These are phyloP conservation scores for Schizosaccharomyces octosporus DNA, from an alignment of 805 yeast species.

Conservation along the genomic window DNA sequence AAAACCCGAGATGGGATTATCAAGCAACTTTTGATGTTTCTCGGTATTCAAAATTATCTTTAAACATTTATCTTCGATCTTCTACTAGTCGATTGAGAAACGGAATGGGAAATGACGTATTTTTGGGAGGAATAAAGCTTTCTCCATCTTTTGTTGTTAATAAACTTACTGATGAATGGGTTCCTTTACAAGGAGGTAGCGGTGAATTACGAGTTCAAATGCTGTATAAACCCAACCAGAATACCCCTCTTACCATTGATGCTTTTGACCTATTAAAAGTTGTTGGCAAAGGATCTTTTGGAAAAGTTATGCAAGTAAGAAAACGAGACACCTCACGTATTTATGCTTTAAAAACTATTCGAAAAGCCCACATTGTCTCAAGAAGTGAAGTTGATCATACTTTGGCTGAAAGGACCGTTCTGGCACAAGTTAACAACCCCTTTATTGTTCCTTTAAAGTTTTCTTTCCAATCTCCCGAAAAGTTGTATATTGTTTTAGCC, in stretches of 20 bases:
- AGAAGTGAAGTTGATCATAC: slow-evolving; percentile 91
- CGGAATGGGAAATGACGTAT: slow-evolving; percentile 23
- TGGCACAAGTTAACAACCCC: slow-evolving; percentile 80
- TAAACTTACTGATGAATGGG: slow-evolving; percentile 6
- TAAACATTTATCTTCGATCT: slow-evolving; percentile 58
- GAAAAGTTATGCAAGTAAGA: slow-evolving; percentile 95
- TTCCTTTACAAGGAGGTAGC: slow-evolving; percentile 12
- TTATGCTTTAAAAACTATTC: slow-evolving; percentile 77
- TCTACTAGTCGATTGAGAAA: slow-evolving; percentile 15
- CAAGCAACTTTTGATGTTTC: slow-evolving; percentile 80
- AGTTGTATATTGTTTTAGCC: slow-evolving; percentile 67
- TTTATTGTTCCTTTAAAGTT: slow-evolving; percentile 90
- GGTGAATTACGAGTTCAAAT: slow-evolving; percentile 25
- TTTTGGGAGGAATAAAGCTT: slow-evolving; percentile 46
- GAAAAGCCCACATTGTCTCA: slow-evolving; percentile 84
- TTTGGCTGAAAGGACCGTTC: slow-evolving; percentile 80
- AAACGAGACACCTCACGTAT: slow-evolving; percentile 87
- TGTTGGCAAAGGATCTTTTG: slow-evolving; percentile 93
- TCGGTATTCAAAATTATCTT: slow-evolving; percentile 30
- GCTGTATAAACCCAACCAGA: slow-evolving; percentile 42
- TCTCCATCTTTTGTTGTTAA: slow-evolving; percentile 26
- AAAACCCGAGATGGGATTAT: slow-evolving; percentile 61
- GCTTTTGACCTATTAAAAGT: slow-evolving; percentile 86
- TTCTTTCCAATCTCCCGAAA: slow-evolving; percentile 91
- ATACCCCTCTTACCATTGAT: slow-evolving; percentile 55